Conservation (phyloP, 805 yeast species). For the Komagataella mondaviorum region DNA sequence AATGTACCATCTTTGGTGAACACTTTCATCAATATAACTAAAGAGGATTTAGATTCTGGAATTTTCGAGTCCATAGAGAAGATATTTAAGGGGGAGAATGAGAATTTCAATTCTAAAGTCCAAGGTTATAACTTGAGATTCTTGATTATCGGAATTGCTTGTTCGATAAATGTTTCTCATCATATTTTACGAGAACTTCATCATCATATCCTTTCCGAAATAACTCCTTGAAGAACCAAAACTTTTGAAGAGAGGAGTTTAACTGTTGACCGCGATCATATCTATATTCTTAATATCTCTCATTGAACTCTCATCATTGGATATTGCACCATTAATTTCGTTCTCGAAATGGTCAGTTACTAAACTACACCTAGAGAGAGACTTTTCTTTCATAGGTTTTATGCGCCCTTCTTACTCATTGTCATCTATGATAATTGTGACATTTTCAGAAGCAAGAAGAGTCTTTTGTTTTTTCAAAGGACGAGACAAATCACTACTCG, state of each 20-base stretch:
- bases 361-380: too few relatives aligned
- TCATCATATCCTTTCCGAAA: background rate
- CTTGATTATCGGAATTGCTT: background rate
- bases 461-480: background rate
- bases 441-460: background rate
- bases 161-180: background rate
- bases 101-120: background rate
- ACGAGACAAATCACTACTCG: background rate
- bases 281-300: background rate
- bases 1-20: background rate
- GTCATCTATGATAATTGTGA: background rate
- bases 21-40: background rate
- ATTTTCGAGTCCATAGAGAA: background rate
- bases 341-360: too few relatives aligned
- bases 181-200: background rate
- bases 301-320: background rate
- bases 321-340: too few relatives aligned
- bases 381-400: too few relatives aligned
- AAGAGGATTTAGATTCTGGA: background rate
- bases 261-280: too few relatives aligned
- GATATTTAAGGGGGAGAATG: background rate
- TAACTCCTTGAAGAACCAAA: background rate
- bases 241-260: background rate
- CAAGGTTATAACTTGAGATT: too few relatives aligned
- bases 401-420: background rate